Evolutionary conservation across 805 yeast genomes (phyloP).

Genomic region (Vanderwaltozyma yarrowii): DNA sequence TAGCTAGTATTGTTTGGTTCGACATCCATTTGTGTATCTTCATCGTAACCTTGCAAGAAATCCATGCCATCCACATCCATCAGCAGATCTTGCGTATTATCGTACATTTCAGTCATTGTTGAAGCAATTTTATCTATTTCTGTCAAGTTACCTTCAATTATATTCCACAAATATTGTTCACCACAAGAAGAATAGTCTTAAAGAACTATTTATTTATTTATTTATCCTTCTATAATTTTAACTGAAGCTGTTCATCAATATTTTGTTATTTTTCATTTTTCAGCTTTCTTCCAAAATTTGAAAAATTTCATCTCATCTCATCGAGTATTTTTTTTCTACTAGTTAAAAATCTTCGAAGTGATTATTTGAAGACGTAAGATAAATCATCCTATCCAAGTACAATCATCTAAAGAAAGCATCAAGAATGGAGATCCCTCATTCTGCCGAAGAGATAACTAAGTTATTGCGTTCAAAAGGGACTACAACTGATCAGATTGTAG

Average conservation of each 20-base stretch:
- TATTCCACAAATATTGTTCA: too few species aligned
- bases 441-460: slow-evolving; percentile 45
- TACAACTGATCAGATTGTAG: slow-evolving; percentile 34
- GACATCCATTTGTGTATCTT: slow-evolving; percentile 6
- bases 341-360: too few species aligned
- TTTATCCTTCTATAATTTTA: too few species aligned
- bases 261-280: not conserved
- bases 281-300: not conserved
- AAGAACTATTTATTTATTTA: too few species aligned
- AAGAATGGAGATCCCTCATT: slow-evolving; percentile 8
- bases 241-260: not conserved
- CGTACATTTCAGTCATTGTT: not conserved
- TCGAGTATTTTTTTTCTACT: not conserved
- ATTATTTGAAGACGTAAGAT: too few species aligned
- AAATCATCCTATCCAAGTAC: too few species aligned
- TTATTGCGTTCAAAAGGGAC: slow-evolving; percentile 46
- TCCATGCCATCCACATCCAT: slow-evolving; percentile 24
- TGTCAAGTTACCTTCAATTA: too few species aligned
- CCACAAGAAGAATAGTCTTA: too few species aligned
- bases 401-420: too few species aligned
- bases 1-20: slow-evolving; percentile 6
- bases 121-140: too few species aligned
- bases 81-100: slow-evolving; percentile 7
- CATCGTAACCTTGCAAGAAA: slow-evolving; percentile 11
- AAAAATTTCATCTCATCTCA: slow-evolving; percentile 9